Conservation (phyloP, 208 protist genomes). For the Trypanosoma avium region DNA sequence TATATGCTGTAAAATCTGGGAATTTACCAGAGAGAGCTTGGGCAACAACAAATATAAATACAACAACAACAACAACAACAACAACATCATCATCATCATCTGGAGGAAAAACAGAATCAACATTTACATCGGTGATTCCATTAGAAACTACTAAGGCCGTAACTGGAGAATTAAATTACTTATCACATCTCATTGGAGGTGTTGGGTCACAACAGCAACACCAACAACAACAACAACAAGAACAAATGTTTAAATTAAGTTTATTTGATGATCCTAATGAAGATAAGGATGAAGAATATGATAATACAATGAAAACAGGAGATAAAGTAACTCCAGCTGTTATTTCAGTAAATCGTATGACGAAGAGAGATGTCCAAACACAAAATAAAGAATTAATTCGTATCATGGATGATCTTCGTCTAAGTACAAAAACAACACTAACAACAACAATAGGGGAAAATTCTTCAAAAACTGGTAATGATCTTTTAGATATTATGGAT, state of each 20-base stretch:
- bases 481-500: conserved; percentile 87
- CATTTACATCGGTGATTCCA: neutral
- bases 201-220: no score
- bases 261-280: conserved; percentile 49
- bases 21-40: neutral
- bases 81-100: neutral
- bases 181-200: conserved; percentile 47
- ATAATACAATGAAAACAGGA: neutral
- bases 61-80: neutral
- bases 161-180: conserved; percentile 49
- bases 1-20: conserved; percentile 33
- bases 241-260: conserved; percentile 38
- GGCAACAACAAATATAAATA: neutral
- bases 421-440: neutral
- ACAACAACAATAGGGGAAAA: conserved; percentile 2
- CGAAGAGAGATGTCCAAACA: conserved; percentile 29
- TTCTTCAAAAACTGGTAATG: no score
- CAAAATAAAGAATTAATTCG: conserved; percentile 61
- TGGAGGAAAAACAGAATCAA: neutral
- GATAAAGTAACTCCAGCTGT: neutral
- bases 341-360: conserved; percentile 22
- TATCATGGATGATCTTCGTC: conserved; percentile 43
- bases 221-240: neutral
- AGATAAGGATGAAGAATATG: neutral
- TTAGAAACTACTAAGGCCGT: conserved; percentile 30